A percentile compares a stretch with the other conserved stretches of the same genome.
phyloP scores from a whole-genome alignment of 495 filamentous ascomycete species.

The Neurospora cerealis region DNA sequence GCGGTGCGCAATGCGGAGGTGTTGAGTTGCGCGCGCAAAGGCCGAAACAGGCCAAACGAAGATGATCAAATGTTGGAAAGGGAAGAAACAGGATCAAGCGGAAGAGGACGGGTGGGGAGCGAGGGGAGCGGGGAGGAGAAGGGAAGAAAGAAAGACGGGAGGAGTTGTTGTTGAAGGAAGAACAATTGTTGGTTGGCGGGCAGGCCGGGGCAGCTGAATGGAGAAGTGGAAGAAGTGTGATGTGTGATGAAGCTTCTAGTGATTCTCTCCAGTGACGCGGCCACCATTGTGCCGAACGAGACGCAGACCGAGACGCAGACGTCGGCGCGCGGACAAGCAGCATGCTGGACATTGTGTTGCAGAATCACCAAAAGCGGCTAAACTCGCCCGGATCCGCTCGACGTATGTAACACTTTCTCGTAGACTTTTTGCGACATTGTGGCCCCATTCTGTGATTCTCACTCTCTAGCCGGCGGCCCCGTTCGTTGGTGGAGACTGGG shows the following conservation, averaged over 20 bases:
- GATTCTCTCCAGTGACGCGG: not conserved
- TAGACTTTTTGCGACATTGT: constrained; percentile 1
- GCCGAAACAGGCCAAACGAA: not conserved
- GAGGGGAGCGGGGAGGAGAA: not conserved
- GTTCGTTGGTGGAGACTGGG: not conserved
- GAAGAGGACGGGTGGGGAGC: not conserved
- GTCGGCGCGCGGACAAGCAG: not conserved
- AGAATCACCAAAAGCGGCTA: not conserved
- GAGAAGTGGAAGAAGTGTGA: not conserved
- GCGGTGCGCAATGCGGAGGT: not conserved
- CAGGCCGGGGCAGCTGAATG: not conserved
- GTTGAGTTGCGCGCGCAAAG: not conserved
- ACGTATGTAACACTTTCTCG: not conserved
- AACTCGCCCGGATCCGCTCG: not conserved
- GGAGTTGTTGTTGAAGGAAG: not conserved
- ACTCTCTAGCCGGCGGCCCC: not conserved
- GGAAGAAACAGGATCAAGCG: not conserved
- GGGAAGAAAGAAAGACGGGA: not conserved
- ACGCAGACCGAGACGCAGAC: not conserved
- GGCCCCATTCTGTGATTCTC: not conserved
- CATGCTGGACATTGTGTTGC: not conserved
- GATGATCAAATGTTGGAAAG: not conserved
- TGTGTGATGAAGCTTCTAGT: not conserved
- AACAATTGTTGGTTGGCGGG: not conserved
- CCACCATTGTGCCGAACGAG: not conserved